Conservation (phyloP, 73 alveolate species). For the Symbiodinium natans region DNA sequence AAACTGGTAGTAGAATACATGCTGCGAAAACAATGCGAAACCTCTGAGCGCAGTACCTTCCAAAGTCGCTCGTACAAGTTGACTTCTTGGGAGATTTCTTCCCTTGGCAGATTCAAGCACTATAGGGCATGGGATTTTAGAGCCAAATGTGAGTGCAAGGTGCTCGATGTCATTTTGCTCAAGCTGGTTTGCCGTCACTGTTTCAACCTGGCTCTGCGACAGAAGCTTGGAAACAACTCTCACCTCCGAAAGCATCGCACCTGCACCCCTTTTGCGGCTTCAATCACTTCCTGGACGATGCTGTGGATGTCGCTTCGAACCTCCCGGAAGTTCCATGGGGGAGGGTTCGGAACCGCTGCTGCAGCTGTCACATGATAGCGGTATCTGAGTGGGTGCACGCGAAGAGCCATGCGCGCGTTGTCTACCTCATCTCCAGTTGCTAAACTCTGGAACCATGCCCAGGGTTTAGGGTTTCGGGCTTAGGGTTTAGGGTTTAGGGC, state of each 20-base stretch:
- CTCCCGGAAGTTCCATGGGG: too few species aligned
- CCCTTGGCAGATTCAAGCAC: background rate
- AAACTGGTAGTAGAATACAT: too few species aligned
- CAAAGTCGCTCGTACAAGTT: background rate
- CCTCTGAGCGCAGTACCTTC: background rate
- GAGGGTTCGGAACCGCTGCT: too few species aligned
- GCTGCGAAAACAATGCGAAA: too few species aligned
- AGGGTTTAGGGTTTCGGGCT: too few species aligned
- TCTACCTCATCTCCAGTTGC: too few species aligned
- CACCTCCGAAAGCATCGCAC: background rate
- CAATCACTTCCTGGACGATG: background rate
- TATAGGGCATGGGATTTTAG: too few species aligned
- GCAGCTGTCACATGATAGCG: too few species aligned
- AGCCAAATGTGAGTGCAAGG: background rate
- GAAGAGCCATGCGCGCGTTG: background rate
- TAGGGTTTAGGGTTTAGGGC: too few species aligned
- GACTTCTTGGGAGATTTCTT: background rate
- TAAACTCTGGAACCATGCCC: too few species aligned
- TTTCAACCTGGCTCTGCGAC: slow-evolving; percentile 32
- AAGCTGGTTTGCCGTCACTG: background rate
- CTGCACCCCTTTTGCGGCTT: background rate
- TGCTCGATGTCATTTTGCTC: slow-evolving; percentile 1
- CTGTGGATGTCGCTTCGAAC: background rate
- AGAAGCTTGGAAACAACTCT: background rate
- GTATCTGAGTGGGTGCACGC: background rate